These are phyloP conservation scores for Coemansia sp. DNA, from an alignment of 192 early-diverging fungal genomes.

Conservation along the genomic window DNA sequence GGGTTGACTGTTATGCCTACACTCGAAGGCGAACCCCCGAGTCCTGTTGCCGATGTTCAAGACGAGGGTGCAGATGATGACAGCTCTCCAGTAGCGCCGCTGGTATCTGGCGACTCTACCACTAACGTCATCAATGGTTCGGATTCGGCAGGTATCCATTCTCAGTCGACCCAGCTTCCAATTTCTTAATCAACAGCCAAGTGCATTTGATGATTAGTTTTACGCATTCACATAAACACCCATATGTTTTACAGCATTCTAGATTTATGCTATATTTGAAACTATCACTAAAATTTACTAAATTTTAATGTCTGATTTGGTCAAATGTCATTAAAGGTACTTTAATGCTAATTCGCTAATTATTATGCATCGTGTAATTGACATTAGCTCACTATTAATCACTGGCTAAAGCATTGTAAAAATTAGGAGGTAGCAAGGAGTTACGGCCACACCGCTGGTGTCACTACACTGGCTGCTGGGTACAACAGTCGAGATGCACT, in stretches of 20 bases:
- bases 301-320: too few species aligned
- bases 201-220: neutral
- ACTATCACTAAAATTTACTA: too few species aligned
- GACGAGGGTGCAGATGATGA: conserved; percentile 14
- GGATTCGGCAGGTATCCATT: neutral
- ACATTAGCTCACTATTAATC: too few species aligned
- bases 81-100: neutral
- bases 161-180: neutral
- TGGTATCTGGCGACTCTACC: neutral
- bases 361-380: too few species aligned
- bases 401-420: too few species aligned
- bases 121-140: neutral
- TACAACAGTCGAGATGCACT: conserved; percentile 2
- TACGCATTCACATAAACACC: too few species aligned
- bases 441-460: conserved; percentile 14
- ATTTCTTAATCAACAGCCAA: neutral
- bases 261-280: too few species aligned
- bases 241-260: too few species aligned
- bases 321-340: too few species aligned
- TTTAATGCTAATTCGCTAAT: too few species aligned
- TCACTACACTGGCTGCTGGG: conserved; percentile 34
- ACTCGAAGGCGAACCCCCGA: too few species aligned
- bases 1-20: neutral
- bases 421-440: neutral
- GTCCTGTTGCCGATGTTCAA: neutral